Evolutionary conservation across 805 yeast genomes (phyloP), one percentile per base, ranked within the genome.

Genomic region (Yarrowia yakushimensis): DNA sequence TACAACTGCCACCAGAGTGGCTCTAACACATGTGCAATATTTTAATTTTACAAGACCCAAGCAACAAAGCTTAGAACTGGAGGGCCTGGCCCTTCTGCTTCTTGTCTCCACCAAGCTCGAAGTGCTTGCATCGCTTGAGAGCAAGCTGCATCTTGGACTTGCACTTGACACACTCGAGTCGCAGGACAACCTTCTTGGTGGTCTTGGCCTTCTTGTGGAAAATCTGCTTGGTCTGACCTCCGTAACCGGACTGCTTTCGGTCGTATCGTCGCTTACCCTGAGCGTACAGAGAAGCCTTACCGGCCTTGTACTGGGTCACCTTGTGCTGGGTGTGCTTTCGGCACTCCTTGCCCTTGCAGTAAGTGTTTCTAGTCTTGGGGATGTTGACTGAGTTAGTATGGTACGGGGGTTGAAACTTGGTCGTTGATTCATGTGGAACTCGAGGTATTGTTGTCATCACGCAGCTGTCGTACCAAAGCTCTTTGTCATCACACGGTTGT

Each of bases 181-280:
- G 93, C 79, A 94, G 88, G 72, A 94, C 99, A 80, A 94, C 96
- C 89, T 94, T 94, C 91, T 94, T 94, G 86, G 99, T 94, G 74
- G 98, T 94, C 91, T 94, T 94, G 76, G 99, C 99, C 83, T 94
- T 94, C 90, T 94, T 94, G 89, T 91, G 98, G 97, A 94, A 94
- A 83, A 94, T 88, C 79, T 87, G 99, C 86, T 91, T 94, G 83
- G 99, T 94, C 85, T 94, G 99, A 90, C 99, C 99, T 90, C 99
- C 99, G 84, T 86, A 94, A 91, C 99, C 99, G 76, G 88, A 79
- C 85, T 94, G 99, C 84, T 94, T 94, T 84, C 99, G 97, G 93
- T 94, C 99, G 85, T 94, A 94, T 86, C 99, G 92, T 87, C 99
- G 91, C 93, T 96, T 94, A 88, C 99, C 99, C 85, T 94, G 98